Conservation (phyloP, 2,329 filamentous ascomycete species). For the Fusarium sp. region DNA sequence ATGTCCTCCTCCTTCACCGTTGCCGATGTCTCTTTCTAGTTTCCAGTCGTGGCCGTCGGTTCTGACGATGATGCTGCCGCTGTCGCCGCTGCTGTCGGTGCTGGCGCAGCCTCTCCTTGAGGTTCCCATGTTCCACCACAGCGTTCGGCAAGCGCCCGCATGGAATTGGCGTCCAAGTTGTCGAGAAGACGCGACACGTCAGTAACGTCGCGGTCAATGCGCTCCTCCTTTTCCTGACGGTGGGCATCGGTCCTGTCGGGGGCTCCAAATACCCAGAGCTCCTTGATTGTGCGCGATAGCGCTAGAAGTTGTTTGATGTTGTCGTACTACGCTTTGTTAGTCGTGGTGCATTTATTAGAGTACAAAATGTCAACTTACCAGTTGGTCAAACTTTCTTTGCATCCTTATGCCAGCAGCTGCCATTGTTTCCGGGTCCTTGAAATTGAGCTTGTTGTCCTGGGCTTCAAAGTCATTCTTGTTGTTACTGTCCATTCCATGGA, state of each 20-base stretch:
- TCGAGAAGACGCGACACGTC: conserved; percentile 56
- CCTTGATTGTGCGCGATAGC: conserved; percentile 61
- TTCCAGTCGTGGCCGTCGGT: conserved; percentile 12
- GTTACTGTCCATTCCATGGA: conserved; percentile 59
- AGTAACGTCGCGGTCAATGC: conserved; percentile 56
- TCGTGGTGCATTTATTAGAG: too few species aligned
- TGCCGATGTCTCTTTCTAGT: conserved; percentile 13
- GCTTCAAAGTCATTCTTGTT: conserved; percentile 58
- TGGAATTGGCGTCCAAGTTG: conserved; percentile 53
- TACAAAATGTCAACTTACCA: conserved; percentile 50
- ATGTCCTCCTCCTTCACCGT: background rate
- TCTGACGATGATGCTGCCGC: conserved; percentile 1
- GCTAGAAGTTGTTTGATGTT: conserved; percentile 63
- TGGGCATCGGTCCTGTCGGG: conserved; percentile 58
- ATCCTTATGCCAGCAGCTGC: conserved; percentile 62
- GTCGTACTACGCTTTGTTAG: conserved; percentile 53
- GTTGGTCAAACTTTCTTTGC: conserved; percentile 62
- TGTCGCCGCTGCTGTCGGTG: background rate
- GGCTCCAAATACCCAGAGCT: conserved; percentile 63
- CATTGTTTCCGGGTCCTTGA: conserved; percentile 59
- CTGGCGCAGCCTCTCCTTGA: conserved; percentile 31
- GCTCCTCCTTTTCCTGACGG: conserved; percentile 55
- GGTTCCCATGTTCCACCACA: conserved; percentile 58
- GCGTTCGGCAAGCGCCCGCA: conserved; percentile 54
- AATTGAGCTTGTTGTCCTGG: conserved; percentile 56